A percentile compares a stretch with the other conserved stretches of the same genome.
Evolutionary conservation across 1,284 basidiomycete genomes (phyloP).

Genomic region (Moesziomyces antarcticus): DNA sequence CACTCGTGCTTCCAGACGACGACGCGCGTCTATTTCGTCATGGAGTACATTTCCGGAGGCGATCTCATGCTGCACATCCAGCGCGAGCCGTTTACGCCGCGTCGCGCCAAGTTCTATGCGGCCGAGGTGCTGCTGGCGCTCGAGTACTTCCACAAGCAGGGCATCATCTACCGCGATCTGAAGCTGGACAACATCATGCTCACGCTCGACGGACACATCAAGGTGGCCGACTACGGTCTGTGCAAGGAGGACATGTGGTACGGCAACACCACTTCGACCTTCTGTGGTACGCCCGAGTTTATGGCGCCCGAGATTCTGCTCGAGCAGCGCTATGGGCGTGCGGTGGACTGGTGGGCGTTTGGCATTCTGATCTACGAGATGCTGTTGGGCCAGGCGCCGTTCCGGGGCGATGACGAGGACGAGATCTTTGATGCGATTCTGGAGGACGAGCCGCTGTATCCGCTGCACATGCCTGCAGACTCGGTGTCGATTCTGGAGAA

Average conservation of each 20-base stretch:
- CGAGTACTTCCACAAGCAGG: constrained; percentile 98
- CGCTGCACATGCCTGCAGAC: constrained; percentile 99
- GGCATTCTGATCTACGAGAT: constrained; percentile 99
- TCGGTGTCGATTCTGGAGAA: constrained; percentile 95
- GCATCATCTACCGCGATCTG: constrained; percentile 87
- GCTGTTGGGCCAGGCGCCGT: constrained; percentile 97
- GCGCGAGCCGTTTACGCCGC: constrained; percentile 81
- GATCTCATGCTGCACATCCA: constrained; percentile 86
- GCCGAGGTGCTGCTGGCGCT: constrained; percentile 96
- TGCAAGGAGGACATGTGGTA: constrained; percentile 99
- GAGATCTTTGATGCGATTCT: constrained; percentile 99
- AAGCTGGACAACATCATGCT: constrained; percentile 98
- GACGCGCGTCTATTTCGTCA: constrained; percentile 89
- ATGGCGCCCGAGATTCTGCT: constrained; percentile 99
- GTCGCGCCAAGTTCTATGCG: constrained; percentile 96
- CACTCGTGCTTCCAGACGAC: constrained; percentile 99
- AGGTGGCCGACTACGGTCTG: constrained; percentile 98
- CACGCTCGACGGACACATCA: constrained; percentile 96
- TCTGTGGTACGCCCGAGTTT: constrained; percentile 99
- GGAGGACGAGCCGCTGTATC: constrained; percentile 97
- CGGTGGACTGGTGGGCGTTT: constrained; percentile 99
- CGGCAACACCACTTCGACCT: constrained; percentile 96
- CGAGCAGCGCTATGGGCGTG: constrained; percentile 96
- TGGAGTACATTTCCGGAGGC: constrained; percentile 80
- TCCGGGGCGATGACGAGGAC: constrained; percentile 98